These are phyloP conservation scores for Globisporangium canariense DNA, from an alignment of 352 stramenopile species.

Conservation along the genomic window DNA sequence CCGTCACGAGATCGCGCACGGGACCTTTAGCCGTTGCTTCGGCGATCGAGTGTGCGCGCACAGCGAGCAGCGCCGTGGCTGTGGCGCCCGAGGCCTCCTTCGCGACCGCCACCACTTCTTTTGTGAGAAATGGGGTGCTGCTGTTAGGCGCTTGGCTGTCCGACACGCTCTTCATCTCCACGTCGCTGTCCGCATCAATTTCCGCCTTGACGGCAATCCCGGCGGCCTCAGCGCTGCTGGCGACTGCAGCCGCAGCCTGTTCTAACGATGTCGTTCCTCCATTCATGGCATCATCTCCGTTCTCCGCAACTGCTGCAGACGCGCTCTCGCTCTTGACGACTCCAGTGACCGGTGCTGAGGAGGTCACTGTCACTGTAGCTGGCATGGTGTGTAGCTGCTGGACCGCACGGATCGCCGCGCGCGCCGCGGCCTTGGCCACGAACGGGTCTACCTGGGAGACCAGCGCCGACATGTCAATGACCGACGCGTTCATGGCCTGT, in stretches of 20 bases:
- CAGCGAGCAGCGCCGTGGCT: constrained; percentile 53
- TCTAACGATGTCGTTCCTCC: constrained; percentile 25
- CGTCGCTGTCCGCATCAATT: constrained; percentile 33
- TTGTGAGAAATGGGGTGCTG: constrained; percentile 23
- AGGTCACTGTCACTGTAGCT: constrained; percentile 1
- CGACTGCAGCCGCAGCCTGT: constrained; percentile 36
- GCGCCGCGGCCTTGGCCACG: constrained; percentile 64
- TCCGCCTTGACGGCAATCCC: constrained; percentile 49
- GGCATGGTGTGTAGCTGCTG: constrained; percentile 59
- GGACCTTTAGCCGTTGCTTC: constrained; percentile 36
- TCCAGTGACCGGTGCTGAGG: background rate
- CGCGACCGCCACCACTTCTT: constrained; percentile 56
- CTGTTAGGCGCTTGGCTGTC: constrained; percentile 8
- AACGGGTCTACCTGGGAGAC: constrained; percentile 62
- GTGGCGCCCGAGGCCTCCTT: constrained; percentile 64
- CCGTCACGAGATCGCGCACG: constrained; percentile 47
- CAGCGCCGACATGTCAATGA: constrained; percentile 51
- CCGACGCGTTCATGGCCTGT: constrained; percentile 43
- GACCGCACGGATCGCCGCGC: constrained; percentile 60
- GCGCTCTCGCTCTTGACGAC: constrained; percentile 9
- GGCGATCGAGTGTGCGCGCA: constrained; percentile 44
- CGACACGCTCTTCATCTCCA: constrained; percentile 35
- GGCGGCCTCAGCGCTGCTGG: constrained; percentile 30
- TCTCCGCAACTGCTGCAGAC: background rate
- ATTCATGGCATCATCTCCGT: constrained; percentile 8